Evolutionary conservation across 805 yeast genomes (phyloP).

Genomic region (Candida wancherniae): DNA sequence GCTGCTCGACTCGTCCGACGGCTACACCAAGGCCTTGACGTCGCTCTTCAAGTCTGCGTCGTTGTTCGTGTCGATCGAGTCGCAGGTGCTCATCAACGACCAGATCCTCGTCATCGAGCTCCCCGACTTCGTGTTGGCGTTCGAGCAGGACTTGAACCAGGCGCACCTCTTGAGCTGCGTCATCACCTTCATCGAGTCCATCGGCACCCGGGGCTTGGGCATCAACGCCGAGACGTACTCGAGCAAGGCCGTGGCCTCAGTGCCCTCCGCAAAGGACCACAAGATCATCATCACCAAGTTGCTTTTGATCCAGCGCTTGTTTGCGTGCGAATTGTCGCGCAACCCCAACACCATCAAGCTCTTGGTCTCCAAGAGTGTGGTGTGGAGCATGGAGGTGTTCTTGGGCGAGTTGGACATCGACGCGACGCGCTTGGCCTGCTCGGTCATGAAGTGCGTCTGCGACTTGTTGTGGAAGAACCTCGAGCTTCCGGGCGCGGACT

Average conservation of each 20-base stretch:
- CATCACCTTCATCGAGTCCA: constrained; percentile 44
- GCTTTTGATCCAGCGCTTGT: constrained; percentile 53
- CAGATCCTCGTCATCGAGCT: constrained; percentile 61
- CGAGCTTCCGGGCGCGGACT: constrained; percentile 21
- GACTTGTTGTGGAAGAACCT: constrained; percentile 32
- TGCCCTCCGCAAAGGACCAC: constrained; percentile 46
- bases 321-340: constrained; percentile 35
- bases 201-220: constrained; percentile 56
- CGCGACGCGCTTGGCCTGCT: constrained; percentile 59
- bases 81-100: constrained; percentile 49
- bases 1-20: constrained; percentile 11
- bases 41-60: constrained; percentile 38
- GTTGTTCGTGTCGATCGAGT: constrained; percentile 44
- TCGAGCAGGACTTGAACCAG: constrained; percentile 37
- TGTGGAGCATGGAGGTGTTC: constrained; percentile 57
- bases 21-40: constrained; percentile 23
- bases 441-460: constrained; percentile 50
- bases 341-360: constrained; percentile 19
- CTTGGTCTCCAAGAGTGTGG: constrained; percentile 44
- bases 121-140: constrained; percentile 50
- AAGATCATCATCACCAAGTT: constrained; percentile 53
- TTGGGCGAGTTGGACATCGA: constrained; percentile 50
- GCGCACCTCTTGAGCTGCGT: constrained; percentile 38
- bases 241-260: constrained; percentile 15
- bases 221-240: constrained; percentile 30